Percentiles rank a stretch among this genome's conserved stretches.
Conservation (phyloP, 2,329 filamentous ascomycete species). For the Pseudogymnoascus sp. region DNA sequence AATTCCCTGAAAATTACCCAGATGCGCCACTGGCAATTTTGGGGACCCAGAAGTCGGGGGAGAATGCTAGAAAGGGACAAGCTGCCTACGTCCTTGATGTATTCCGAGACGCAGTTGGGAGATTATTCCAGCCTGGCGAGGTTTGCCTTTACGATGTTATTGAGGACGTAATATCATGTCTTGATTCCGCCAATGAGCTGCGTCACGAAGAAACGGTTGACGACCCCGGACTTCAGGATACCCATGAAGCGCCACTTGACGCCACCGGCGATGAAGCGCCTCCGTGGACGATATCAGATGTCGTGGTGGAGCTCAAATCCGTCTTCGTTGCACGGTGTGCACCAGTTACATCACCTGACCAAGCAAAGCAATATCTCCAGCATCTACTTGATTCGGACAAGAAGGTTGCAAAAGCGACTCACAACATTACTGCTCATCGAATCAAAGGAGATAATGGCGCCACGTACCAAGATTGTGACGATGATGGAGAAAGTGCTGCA, state of each 20-base stretch:
- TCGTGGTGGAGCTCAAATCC: slow-evolving; percentile 73
- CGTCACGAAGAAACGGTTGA: slow-evolving; percentile 10
- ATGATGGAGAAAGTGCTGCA: slow-evolving; percentile 91
- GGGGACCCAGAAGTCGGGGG: slow-evolving; percentile 70
- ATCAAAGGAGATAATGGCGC: slow-evolving; percentile 51
- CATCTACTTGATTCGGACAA: slow-evolving; percentile 76
- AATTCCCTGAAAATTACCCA: slow-evolving; percentile 69
- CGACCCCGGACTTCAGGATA: background rate
- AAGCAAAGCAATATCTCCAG: slow-evolving; percentile 63
- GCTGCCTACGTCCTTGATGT: slow-evolving; percentile 62
- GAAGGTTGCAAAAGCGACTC: slow-evolving; percentile 76
- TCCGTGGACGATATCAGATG: slow-evolving; percentile 66
- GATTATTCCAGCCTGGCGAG: slow-evolving; percentile 62
- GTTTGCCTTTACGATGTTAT: slow-evolving; percentile 91
- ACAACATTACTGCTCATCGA: slow-evolving; percentile 94
- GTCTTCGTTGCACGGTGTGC: slow-evolving; percentile 77
- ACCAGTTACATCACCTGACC: slow-evolving; percentile 55
- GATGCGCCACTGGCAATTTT: slow-evolving; percentile 62
- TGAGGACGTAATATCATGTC: slow-evolving; percentile 51
- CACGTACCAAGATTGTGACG: slow-evolving; percentile 82
- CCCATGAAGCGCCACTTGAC: slow-evolving; percentile 16
- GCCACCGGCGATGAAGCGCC: slow-evolving; percentile 23
- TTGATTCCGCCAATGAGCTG: slow-evolving; percentile 17
- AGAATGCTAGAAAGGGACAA: slow-evolving; percentile 58
- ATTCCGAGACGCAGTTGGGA: slow-evolving; percentile 56